Percentiles rank a stretch among this genome's conserved stretches.
Conservation (phyloP, 352 stramenopile genomes). For the Phytopythium kandeliae region DNA sequence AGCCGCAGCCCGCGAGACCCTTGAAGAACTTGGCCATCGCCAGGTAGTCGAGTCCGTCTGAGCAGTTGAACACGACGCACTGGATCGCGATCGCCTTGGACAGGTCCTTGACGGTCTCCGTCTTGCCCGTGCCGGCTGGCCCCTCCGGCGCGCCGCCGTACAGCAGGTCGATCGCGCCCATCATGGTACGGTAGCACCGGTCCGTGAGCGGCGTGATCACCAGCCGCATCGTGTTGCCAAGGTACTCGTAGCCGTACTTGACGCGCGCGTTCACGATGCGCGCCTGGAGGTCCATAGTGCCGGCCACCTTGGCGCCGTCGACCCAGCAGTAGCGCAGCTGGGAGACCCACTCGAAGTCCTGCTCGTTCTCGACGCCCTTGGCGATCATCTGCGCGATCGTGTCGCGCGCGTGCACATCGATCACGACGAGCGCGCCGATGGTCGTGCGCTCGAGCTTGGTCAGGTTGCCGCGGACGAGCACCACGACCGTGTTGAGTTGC, state of each 20-base stretch:
- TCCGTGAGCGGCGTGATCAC: slow-evolving; percentile 95
- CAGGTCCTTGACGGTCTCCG: slow-evolving; percentile 93
- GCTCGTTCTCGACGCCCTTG: slow-evolving; percentile 81
- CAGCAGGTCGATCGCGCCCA: slow-evolving; percentile 90
- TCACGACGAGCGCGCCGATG: slow-evolving; percentile 90
- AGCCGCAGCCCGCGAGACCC: slow-evolving; percentile 86
- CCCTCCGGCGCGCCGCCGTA: slow-evolving; percentile 92
- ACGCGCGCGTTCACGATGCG: slow-evolving; percentile 87
- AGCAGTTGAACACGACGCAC: slow-evolving; percentile 96
- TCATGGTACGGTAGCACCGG: slow-evolving; percentile 93
- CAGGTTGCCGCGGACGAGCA: slow-evolving; percentile 88
- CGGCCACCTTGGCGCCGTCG: slow-evolving; percentile 43
- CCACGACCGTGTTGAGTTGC: slow-evolving; percentile 88
- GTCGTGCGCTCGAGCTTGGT: slow-evolving; percentile 91
- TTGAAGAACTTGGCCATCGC: slow-evolving; percentile 97
- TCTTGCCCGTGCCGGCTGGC: slow-evolving; percentile 93
- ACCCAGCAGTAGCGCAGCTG: slow-evolving; percentile 94
- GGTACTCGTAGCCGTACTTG: slow-evolving; percentile 89
- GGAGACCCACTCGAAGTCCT: slow-evolving; percentile 93
- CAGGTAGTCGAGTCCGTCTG: slow-evolving; percentile 87
- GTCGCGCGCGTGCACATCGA: slow-evolving; percentile 91
- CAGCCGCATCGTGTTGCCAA: slow-evolving; percentile 90
- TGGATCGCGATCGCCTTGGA: slow-evolving; percentile 94
- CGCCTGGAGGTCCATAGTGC: slow-evolving; percentile 71
- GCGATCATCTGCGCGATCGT: slow-evolving; percentile 91